Percentiles rank a stretch among this genome's conserved stretches.
Conservation (phyloP, 176 grass and related monocot genomes). For the Echinochloa phyllopogon region DNA sequence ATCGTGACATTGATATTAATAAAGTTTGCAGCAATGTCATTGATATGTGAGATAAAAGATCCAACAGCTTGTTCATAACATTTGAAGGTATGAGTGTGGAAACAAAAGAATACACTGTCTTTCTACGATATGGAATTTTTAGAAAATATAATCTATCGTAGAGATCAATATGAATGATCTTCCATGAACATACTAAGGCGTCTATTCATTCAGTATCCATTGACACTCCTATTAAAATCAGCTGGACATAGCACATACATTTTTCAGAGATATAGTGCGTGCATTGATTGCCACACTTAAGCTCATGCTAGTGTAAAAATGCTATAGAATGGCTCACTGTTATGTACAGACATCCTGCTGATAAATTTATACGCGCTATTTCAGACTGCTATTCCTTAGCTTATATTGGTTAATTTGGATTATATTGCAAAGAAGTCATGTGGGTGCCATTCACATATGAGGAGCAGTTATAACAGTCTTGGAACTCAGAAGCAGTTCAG, state of each 20-base stretch:
- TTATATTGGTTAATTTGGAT: not conserved
- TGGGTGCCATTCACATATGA: not conserved
- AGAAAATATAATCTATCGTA: not conserved
- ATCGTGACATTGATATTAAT: not conserved
- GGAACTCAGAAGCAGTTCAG: not conserved
- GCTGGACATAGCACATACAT: not conserved
- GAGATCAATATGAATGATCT: not conserved
- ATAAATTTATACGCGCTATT: not conserved
- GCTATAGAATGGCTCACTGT: not conserved
- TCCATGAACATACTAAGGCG: not conserved
- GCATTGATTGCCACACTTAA: not conserved
- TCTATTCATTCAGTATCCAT: not conserved
- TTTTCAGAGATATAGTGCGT: not conserved
- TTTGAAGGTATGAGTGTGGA: not conserved
- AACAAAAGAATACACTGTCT: not conserved
- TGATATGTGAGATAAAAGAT: not conserved
- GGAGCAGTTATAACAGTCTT: not conserved
- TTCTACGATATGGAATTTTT: not conserved
- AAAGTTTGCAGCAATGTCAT: not conserved
- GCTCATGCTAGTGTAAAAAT: not conserved
- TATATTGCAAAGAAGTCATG: not conserved
- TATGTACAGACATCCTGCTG: not conserved
- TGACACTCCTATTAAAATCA: not conserved
- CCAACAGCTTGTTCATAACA: not conserved
- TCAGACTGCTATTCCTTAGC: not conserved